Evolutionary conservation across 2,329 filamentous ascomycete genomes (phyloP).

Genomic region (Pestalotiopsis sp.): DNA sequence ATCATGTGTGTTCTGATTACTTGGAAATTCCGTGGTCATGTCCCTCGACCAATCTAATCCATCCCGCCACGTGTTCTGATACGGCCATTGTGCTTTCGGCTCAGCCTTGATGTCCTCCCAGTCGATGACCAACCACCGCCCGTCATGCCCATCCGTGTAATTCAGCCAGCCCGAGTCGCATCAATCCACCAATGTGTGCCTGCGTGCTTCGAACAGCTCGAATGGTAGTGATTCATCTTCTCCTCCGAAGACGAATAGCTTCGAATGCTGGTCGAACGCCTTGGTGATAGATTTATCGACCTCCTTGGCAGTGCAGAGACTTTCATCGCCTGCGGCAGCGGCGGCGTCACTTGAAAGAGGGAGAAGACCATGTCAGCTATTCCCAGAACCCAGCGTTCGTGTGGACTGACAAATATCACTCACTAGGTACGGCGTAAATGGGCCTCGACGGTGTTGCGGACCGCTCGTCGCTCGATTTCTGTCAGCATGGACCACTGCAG

Average conservation of each 20-base stretch:
- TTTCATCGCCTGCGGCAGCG: neutral
- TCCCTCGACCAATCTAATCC: no score
- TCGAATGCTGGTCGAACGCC: conserved; percentile 1
- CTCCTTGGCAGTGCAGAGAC: neutral
- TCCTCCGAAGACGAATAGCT: neutral
- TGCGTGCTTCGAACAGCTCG: neutral
- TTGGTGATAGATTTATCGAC: neutral
- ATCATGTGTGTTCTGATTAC: no score
- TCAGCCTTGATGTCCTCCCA: neutral
- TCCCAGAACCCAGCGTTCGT: neutral
- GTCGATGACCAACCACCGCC: neutral
- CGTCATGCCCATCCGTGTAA: neutral
- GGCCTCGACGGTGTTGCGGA: neutral
- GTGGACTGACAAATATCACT: neutral
- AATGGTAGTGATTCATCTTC: conserved; percentile 1
- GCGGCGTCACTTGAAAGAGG: neutral
- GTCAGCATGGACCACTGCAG: neutral
- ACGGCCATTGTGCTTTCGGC: no score
- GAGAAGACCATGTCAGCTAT: neutral
- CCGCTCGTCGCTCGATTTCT: neutral
- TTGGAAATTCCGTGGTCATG: no score
- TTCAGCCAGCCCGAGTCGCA: neutral
- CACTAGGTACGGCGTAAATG: neutral
- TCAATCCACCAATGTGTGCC: no score
- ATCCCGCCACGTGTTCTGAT: no score